Conservation (phyloP, 768 basidiomycete genomes). For the Rhizopogon salebrosus region DNA sequence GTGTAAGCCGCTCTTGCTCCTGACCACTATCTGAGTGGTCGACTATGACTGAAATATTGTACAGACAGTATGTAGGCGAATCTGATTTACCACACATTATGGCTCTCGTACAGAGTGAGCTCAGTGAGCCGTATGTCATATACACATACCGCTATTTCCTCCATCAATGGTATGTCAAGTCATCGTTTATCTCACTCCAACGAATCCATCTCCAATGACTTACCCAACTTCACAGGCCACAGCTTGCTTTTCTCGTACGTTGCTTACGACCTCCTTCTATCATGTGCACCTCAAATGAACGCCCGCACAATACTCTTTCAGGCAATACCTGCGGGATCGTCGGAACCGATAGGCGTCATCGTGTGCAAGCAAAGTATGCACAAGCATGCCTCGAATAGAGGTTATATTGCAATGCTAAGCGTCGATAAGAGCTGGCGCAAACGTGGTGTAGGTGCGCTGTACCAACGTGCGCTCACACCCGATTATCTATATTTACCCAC, state of each 20-base stretch:
- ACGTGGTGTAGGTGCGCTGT: slow-evolving; percentile 80
- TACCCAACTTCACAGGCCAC: slow-evolving; percentile 55
- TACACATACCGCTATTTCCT: slow-evolving; percentile 98
- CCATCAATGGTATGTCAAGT: slow-evolving; percentile 76
- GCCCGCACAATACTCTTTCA: not conserved
- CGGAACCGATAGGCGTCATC: slow-evolving; percentile 81
- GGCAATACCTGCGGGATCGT: slow-evolving; percentile 23
- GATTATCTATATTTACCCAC: not conserved
- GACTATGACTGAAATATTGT: slow-evolving; percentile 39
- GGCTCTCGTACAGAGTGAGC: slow-evolving; percentile 82
- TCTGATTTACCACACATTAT: slow-evolving; percentile 79
- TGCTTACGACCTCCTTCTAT: not conserved
- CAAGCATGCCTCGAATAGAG: slow-evolving; percentile 67
- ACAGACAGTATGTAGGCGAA: slow-evolving; percentile 74
- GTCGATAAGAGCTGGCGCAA: slow-evolving; percentile 82
- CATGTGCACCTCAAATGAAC: slow-evolving; percentile 1
- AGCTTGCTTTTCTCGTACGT: slow-evolving; percentile 74
- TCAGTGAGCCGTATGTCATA: slow-evolving; percentile 93
- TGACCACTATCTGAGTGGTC: not conserved
- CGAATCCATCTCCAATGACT: too few relatives aligned
- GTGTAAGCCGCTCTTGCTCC: slow-evolving; percentile 3
- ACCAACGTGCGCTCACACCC: not conserved
- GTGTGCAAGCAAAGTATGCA: slow-evolving; percentile 97
- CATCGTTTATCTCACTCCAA: not conserved
- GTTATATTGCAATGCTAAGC: slow-evolving; percentile 98